These are phyloP conservation scores for Beauveria sp. DNA, from an alignment of 2,329 filamentous ascomycete genomes.

Conservation along the genomic window DNA sequence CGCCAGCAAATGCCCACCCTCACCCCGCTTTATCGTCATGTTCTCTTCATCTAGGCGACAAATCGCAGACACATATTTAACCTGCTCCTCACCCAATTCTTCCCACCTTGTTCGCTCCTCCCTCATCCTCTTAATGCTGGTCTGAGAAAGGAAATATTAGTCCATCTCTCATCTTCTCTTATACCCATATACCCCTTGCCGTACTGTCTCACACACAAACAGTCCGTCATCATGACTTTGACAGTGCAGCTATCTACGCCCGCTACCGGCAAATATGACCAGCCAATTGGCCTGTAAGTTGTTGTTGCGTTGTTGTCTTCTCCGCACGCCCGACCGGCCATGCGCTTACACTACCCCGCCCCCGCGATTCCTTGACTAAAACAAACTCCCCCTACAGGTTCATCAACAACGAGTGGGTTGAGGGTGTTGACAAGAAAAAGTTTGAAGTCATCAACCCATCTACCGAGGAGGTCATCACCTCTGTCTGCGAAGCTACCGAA, in stretches of 20 bases:
- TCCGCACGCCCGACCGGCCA: background rate
- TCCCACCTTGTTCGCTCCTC: background rate
- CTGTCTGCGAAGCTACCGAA: conserved; percentile 77
- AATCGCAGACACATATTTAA: conserved; percentile 4
- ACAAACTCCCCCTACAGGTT: conserved; percentile 44
- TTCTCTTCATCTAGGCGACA: background rate
- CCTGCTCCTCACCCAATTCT: background rate
- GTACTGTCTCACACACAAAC: conserved; percentile 9
- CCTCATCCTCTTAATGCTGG: background rate
- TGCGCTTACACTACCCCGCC: background rate
- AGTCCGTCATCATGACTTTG: conserved; percentile 35
- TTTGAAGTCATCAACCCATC: conserved; percentile 89
- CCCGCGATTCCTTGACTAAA: background rate
- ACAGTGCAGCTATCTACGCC: conserved; percentile 61
- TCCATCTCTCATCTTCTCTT: conserved; percentile 10
- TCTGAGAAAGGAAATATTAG: background rate
- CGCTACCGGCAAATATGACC: conserved; percentile 49
- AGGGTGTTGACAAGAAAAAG: conserved; percentile 73
- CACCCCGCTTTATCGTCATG: conserved; percentile 9
- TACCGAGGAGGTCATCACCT: conserved; percentile 76
- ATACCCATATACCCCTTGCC: conserved; percentile 17
- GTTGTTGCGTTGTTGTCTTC: background rate
- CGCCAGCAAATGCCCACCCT: background rate
- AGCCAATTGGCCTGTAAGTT: conserved; percentile 55
- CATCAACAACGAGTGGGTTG: conserved; percentile 89